phyloP scores from a whole-genome alignment of 2,329 filamentous ascomycete species.

The Microascus cirrosus region DNA sequence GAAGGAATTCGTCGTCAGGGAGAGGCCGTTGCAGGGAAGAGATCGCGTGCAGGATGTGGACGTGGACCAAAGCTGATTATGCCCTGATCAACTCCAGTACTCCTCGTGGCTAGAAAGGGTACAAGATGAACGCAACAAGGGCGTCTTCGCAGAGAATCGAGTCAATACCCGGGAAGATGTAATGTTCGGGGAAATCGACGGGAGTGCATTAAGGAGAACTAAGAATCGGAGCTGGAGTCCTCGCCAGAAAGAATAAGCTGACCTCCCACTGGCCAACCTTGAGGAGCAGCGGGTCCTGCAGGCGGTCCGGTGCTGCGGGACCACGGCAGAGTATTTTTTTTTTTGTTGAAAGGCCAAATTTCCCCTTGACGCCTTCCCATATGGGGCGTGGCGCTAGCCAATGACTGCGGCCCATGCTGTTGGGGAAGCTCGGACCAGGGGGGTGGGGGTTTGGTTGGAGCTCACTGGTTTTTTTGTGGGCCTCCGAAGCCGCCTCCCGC shows the following conservation, averaged over 20 bases:
- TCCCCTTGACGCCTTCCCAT: not conserved
- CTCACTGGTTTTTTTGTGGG: not conserved
- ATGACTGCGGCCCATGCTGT: conserved; percentile 9
- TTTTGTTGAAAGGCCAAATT: conserved; percentile 6
- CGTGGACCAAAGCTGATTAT: not conserved
- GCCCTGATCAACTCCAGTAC: not conserved
- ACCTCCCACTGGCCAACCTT: not conserved
- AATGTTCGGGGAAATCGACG: not conserved
- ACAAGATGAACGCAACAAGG: not conserved
- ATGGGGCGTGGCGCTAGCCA: conserved; percentile 4
- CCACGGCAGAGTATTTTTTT: conserved; percentile 1
- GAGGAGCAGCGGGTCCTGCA: not conserved
- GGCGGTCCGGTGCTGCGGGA: not conserved
- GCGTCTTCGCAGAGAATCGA: not conserved
- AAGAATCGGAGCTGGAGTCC: not conserved
- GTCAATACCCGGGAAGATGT: not conserved
- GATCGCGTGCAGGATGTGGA: not conserved
- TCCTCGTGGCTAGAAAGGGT: not conserved
- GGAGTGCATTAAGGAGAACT: not conserved
- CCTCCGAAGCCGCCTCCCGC: not conserved
- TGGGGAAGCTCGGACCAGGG: conserved; percentile 11
- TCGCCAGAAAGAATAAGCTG: not conserved
- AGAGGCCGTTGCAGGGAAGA: not conserved
- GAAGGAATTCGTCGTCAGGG: not conserved
- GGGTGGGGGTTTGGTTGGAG: not conserved